These are phyloP conservation scores for Mucor piriformis DNA, from an alignment of 371 early-diverging fungal species.

Conservation along the genomic window DNA sequence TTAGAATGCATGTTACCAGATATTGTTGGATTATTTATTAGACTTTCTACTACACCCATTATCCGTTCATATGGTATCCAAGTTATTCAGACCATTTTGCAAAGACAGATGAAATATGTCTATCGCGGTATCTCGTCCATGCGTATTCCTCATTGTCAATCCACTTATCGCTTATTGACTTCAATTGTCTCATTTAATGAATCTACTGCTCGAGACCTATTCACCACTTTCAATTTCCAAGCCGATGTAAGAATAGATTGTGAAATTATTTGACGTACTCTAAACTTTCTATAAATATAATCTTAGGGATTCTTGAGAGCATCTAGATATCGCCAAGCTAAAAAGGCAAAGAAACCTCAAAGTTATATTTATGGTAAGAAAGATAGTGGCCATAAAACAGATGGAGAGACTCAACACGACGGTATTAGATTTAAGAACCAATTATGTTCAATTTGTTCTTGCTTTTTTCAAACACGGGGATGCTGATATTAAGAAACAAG, in stretches of 20 bases:
- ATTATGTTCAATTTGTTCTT: slow-evolving; percentile 75
- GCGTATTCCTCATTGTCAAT: slow-evolving; percentile 43
- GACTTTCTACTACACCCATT: slow-evolving; percentile 47
- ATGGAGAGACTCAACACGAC: neutral
- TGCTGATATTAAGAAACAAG: slow-evolving; percentile 64
- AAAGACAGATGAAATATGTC: slow-evolving; percentile 75
- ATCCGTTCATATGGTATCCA: slow-evolving; percentile 49
- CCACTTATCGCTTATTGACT: slow-evolving; percentile 41
- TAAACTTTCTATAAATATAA: neutral
- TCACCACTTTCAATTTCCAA: slow-evolving; percentile 51
- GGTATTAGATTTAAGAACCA: slow-evolving; percentile 55
- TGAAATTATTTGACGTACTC: neutral
- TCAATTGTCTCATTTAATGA: slow-evolving; percentile 46
- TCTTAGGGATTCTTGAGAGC: slow-evolving; percentile 47
- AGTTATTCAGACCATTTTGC: slow-evolving; percentile 38
- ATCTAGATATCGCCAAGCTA: slow-evolving; percentile 46
- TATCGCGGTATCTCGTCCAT: slow-evolving; percentile 85
- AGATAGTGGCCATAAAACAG: neutral
- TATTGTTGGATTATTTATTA: slow-evolving; percentile 43
- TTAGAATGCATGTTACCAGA: slow-evolving; percentile 50
- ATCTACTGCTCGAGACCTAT: slow-evolving; percentile 40
- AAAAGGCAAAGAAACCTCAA: slow-evolving; percentile 43
- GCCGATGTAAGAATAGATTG: slow-evolving; percentile 32
- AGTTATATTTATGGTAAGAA: slow-evolving; percentile 45
- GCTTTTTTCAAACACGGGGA: slow-evolving; percentile 79